Base-by-base conservation (phyloP, 371 early-diverging fungal species). In the Rhizopus delemar region DNA sequence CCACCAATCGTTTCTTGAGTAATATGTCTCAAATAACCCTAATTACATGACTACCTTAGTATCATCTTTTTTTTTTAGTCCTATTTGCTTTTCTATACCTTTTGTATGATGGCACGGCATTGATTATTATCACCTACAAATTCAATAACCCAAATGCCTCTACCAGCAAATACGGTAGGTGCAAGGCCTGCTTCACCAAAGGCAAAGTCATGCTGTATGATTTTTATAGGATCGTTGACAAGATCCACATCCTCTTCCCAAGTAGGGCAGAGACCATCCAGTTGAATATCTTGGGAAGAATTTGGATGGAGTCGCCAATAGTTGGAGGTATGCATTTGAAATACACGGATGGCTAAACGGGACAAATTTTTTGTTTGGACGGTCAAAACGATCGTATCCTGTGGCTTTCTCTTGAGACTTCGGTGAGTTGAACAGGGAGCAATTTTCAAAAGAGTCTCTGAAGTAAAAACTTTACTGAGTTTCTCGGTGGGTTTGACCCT, bases 21-120 rank as follows among this genome's bases (percentile, higher is more conserved):
- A 13, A 83, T 45, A 51, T 74, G 81, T 31, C 77, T 71, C 34
- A 83, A 59, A 35, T 71, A 69, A 3, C 85, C 85, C 82, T 80
- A 56, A 36, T 36, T 43, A 11, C 4, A 36, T 36, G 0, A 36
- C 6, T 36, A 36, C 6, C 11, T 11, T 36, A 36, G 6, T 36
- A 8, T 36, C 36, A 36, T 36, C 11, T 36, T 36, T 36, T 36
- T 36, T 36, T 36, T 36, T 36, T 36, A 8, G 6, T 36, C 38
- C 38, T 39, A 15, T 16, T 8, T 43, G 11, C 9, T 8, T 48
- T 8, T 48, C 15, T 48, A 45, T 63, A 67, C 69, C 68, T 77
- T 80, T 71, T 75, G 74, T 9, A 80, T 56, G 51, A 80, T 60
- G 16, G 69, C 73, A 39, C 77, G 62, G 33, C 75, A 72, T 39